Base-by-base conservation (phyloP, 2,329 filamentous ascomycete species). In the Penicillium psychrosexuale region DNA sequence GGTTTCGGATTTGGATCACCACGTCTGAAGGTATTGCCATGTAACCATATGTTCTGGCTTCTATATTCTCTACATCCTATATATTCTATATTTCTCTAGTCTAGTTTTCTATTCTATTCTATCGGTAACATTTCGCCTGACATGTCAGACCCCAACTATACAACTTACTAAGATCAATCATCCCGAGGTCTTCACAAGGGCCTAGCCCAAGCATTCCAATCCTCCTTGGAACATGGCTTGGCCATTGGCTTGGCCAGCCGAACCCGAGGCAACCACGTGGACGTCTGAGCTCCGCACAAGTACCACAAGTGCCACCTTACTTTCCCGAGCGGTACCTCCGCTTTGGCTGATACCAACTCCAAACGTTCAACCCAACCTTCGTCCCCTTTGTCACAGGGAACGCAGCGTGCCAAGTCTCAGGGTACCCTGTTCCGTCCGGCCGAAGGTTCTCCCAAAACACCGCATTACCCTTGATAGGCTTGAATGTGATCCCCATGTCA, bases 291-390 rank as follows among this genome's bases (percentile, higher is more conserved):
- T 19, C 22, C 9, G n/a, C 12, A 7, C 31, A 9, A 45, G 22
- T 24, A 24, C 22, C 22, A 24, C 22, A 24, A 24, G 8, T 19
- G 9, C n/a, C 24, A 38, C 8, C n/a, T 50, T 17, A 22, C 42
- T 36, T 39, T 38, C 37, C 47, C 30, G 8, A 40, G 2, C 45
- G 51, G 30, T 28, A 34, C 55, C 55, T 59, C 55, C 63, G 55
- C 51, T 47, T 57, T 48, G 69, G 69, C 69, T 83, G 80, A 67
- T 79, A 81, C 82, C 82, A 85, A 69, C 80, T 84, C 84, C 84
- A 86, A 57, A 86, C 84, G 70, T 86, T 86, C 69, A 86, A 68
- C 0, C 83, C 84, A 53, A 85, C 77, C 72, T 86, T 86, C 36
- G 71, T 75, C 2, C 84, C 84, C 38, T 69, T 74, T 46, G 70